Evolutionary conservation across 1,139 yeast genomes (phyloP), one percentile per base, ranked within the genome.

Genomic region (Blastobotrys elegans): DNA sequence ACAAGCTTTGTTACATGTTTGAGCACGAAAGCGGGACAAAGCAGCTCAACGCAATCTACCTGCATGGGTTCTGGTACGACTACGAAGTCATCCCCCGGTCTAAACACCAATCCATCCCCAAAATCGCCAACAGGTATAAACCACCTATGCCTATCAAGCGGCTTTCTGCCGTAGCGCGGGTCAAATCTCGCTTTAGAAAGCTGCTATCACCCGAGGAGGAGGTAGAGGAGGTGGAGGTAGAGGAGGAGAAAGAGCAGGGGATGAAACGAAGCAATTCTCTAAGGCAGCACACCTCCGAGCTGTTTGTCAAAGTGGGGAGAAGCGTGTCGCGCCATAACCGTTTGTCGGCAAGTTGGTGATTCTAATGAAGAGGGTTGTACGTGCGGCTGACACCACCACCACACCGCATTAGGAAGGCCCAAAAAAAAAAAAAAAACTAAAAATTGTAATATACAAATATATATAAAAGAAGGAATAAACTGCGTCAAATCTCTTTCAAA

Each of bases 41-140:
- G 18, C 4, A 34, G 7, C n/a, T 34, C 21, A n/a, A 34, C n/a
- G n/a, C 38, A 10, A 34, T 34, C 8, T 34, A 14, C n/a, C 5
- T 34, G 26, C 38, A 11, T 8, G 38, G 38, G 26, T 11, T 34
- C 18, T 34, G 38, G 38, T 34, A 34, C 18, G 38, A 34, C 26
- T 34, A 34, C 24, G 26, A 34, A 13, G 38, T 11, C 10, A 24
- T 24, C 27, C 27, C 27, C 8, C 27, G 27, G 5, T 24, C 8
- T 10, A 24, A 24, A 24, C 27, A 24, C 5, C 5, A 24, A 24
- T 24, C 27, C 27, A 5, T 6, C 5, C 27, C 27, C 5, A n/a
- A n/a, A n/a, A n/a, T n/a, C n/a, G 27, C 27, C 8, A 5, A 10
- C 27, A 24, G 10, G 10, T 10, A 6, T 10, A 24, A 24, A 5